Percentiles rank a stretch among this genome's conserved stretches.
Conservation (phyloP, 257 asterid species). For the Solanum lycopersicoides region DNA sequence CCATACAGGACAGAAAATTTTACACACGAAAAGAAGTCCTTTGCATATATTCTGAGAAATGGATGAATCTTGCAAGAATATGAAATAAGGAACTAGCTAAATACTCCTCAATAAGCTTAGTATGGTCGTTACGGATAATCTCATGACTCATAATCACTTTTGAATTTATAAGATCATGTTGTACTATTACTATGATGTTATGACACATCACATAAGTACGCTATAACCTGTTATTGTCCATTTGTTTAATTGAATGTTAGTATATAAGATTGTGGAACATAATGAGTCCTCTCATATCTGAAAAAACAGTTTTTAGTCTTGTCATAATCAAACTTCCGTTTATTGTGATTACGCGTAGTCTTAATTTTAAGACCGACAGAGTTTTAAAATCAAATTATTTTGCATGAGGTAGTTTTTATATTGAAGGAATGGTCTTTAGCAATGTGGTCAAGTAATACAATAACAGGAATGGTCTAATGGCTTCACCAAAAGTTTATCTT, state of each 20-base stretch:
- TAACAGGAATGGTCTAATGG: background rate
- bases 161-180: background rate
- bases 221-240: background rate
- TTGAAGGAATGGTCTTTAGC: background rate
- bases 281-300: background rate
- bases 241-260: background rate
- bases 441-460: background rate
- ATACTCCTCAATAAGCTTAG: background rate
- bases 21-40: background rate
- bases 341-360: background rate
- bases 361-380: background rate
- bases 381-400: background rate
- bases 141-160: background rate
- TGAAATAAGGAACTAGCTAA: background rate
- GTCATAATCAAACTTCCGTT: background rate
- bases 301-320: background rate
- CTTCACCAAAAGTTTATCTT: background rate
- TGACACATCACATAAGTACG: background rate
- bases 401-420: background rate
- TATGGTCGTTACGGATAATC: background rate
- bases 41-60: background rate
- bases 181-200: background rate
- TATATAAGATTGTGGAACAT: background rate
- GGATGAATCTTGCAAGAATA: background rate
- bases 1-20: background rate